Evolutionary conservation across 2,329 filamentous ascomycete species (phyloP), one percentile per base, ranked within the genome.

Genomic region (Dendrostoma leiphaemia): DNA sequence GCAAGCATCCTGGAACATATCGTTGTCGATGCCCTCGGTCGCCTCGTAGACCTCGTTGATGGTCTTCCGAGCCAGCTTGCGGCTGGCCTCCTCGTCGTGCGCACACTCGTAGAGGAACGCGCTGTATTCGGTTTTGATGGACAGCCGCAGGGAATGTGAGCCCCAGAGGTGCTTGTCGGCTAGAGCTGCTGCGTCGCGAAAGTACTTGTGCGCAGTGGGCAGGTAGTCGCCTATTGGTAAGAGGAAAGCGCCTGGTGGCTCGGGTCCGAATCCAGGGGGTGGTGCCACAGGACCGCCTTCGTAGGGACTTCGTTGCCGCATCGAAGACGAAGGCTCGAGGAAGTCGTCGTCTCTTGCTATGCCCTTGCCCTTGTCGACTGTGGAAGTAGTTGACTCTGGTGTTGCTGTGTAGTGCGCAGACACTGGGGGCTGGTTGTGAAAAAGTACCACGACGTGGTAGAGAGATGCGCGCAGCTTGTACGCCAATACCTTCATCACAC

Each of bases 401-500:
- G 76, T 77, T 59, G 76, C 74, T 56, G 81, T 74, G 19, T 79
- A 79, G 64, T 83, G 79, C 32, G 79, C 75, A 41, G 85, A 86
- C 53, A 96, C 82, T 0, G 88, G 80, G 0, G 93, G 93, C 50
- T 90, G 85, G 71, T 97, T 97, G 74, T 97, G 91, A 67, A 97
- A 97, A 12, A 97, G 81, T 51, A 96, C 94, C 69, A 96, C 96
- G 61, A 99, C 91, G 73, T 99, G 93, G 64, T 95, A 94, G 68
- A 97, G 96, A 19, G 91, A 96, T 15, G 94, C 94, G 57, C 91
- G 86, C 13, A 99, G 80, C 71, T 97, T 99, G 68, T 91, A 90
- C 19, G 90, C 87, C 59, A 99, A 80, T 41, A 97, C 92, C 65
- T 91, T 92, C 54, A 96, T 84, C 69, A 96, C 92, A 65, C 78